Evolutionary conservation across 805 yeast genomes (phyloP), one percentile per base, ranked within the genome.

Genomic region (Candida vaughaniae): DNA sequence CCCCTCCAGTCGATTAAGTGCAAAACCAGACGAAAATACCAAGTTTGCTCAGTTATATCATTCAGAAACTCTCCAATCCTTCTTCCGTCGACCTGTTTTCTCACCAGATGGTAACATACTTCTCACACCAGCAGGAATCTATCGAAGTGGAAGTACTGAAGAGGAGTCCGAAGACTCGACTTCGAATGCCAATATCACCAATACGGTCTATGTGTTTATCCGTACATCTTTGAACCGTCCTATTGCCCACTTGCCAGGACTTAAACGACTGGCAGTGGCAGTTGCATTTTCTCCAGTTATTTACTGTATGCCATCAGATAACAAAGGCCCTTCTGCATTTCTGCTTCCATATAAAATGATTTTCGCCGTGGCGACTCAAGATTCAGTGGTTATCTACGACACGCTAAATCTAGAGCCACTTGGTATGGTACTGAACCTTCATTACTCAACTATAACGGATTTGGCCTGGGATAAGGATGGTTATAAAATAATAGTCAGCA

Each of bases 361-460:
- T 1, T 90, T 85, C 63, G 98, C 97, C 0, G 84, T 93, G 14
- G 98, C 96, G 0, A 90, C 97, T 0, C 89, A 86, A 39, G 96
- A 87, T 55, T 75, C 90, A 10, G 83, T 93, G 9, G 52, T 83
- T 6, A 63, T 93, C 2, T 93, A 86, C 60, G 95, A 88, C 47
- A 91, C 98, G 0, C 85, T 81, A 44, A 69, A 71, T 22, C 51
- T 69, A 17, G 59, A 71, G 38, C 95, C 97, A 2, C 51, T 93
- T 16, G 93, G 90, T 4, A 64, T 77, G 10, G 82, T 83, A 3
- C 73, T 85, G 0, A 88, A 88, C 50, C 66, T 93, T 34, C 99
- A 93, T 55, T 90, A 90, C 52, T 81, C 95, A 2, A 78, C 93
- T 1, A 72, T 93, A 22, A 90, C 99, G 0, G 99, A 93, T 56